These are phyloP conservation scores for Pythium brassicae DNA, from an alignment of 352 stramenopile species.

Conservation along the genomic window DNA sequence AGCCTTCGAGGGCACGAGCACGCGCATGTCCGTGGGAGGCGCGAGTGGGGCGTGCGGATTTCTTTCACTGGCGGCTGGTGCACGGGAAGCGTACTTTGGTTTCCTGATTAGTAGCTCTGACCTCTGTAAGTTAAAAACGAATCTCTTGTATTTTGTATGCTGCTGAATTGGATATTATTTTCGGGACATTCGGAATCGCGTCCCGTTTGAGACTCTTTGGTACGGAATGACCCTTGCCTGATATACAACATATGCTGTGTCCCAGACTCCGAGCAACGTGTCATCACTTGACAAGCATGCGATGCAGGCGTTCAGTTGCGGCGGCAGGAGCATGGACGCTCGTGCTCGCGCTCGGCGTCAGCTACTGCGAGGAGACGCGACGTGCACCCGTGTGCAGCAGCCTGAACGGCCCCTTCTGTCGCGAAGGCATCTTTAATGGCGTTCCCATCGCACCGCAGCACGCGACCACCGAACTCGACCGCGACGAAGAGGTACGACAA, in stretches of 20 bases:
- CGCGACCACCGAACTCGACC: conserved; percentile 35
- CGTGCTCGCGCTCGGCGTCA: conserved; percentile 1
- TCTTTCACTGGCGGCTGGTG: too few species aligned
- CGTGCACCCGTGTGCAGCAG: conserved; percentile 41
- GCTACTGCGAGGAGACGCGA: neutral
- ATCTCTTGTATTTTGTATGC: neutral
- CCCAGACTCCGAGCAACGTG: neutral
- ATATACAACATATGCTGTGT: neutral
- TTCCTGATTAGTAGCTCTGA: too few species aligned
- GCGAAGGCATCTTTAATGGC: conserved; percentile 14
- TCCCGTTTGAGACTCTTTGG: too few species aligned
- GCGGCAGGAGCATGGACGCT: conserved; percentile 11
- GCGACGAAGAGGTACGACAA: conserved; percentile 26
- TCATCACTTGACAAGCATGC: conserved; percentile 7
- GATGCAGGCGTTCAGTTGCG: conserved; percentile 11
- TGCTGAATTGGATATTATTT: too few species aligned
- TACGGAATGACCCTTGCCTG: neutral
- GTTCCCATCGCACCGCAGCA: conserved; percentile 35
- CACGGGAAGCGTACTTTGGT: too few species aligned
- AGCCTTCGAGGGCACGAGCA: conserved; percentile 30
- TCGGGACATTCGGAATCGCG: too few species aligned
- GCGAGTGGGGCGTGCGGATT: neutral
- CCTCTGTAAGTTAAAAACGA: too few species aligned
- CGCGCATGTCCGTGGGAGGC: conserved; percentile 25
- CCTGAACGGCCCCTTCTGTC: conserved; percentile 65